Evolutionary conservation across 176 grass and related monocot genomes (phyloP), one percentile per base, ranked within the genome.

Genomic region (Oryza australiensis): DNA sequence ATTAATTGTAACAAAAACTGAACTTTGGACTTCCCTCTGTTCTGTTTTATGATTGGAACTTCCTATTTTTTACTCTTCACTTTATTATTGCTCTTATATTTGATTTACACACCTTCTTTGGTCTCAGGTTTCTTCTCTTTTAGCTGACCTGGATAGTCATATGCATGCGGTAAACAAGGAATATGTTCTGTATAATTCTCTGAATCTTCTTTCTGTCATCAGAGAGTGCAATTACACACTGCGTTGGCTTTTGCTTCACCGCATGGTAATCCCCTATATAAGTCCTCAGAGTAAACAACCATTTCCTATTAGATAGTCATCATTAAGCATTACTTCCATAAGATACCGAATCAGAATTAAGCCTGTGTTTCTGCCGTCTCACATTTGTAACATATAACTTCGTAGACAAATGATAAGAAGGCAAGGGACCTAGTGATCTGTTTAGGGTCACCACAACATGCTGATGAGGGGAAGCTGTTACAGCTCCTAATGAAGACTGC

Each of bases 191-290:
- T 83, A 87, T 84, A 92, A 87, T 62, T 89, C 78, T 78, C 78
- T 64, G 75, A 42, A 71, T 48, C 81, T 92, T 42, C 29, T 94
- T 91, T 91, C 81, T 29, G 27, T 91, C 77, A 78, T 86, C n/a
- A 94, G 82, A 87, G 82, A 85, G 59, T 94, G 92, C 84, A 94
- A 91, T 85, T 78, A 62, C 62, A 87, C 89, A 10, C 75, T 94
- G 70, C 84, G 87, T 64, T 94, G 92, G 92, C 46, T 94, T 79
- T 94, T 94, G 84, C 89, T 94, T 89, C 92, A 94, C 62, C 83
- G 78, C 90, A 89, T 85, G 89, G 92, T 94, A 84, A 87, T 72
- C 26, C 66, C 49, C 28, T 68, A 30, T 68, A 68, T 68, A 72
- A 7, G 82, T 64, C 72, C 26, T 64, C 45, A 23, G 63, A 20